Evolutionary conservation across 768 basidiomycete species (phyloP).

Genomic region (Hebeloma cylindrosporum): DNA sequence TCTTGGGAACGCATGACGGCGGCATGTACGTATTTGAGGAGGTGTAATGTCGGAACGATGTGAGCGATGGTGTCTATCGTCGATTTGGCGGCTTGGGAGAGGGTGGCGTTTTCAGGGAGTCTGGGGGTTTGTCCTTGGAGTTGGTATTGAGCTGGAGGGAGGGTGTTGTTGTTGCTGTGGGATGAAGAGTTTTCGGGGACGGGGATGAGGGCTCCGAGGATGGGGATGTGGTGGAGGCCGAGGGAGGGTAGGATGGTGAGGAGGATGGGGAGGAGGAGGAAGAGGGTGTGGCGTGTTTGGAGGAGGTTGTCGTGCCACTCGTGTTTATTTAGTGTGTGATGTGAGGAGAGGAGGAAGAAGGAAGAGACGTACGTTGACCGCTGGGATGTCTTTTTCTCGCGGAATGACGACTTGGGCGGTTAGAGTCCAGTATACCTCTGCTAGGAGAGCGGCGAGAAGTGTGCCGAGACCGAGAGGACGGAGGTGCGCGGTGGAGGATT

Average conservation of each 20-base stretch:
- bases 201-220: conserved; percentile 28
- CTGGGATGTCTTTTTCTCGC: conserved; percentile 30
- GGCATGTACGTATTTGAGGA: conserved; percentile 56
- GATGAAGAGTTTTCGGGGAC: conserved; percentile 18
- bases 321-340: background rate
- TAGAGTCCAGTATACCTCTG: conserved; percentile 54
- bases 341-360: background rate
- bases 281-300: conserved; percentile 52
- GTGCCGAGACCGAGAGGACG: conserved; percentile 42
- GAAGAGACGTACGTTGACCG: conserved; percentile 37
- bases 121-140: conserved; percentile 15
- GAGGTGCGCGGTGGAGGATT: conserved; percentile 34
- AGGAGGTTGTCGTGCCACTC: conserved; percentile 70
- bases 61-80: conserved; percentile 35
- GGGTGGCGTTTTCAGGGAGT: conserved; percentile 23
- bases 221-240: conserved; percentile 33
- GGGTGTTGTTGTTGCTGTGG: too few species aligned
- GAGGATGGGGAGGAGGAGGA: conserved; percentile 56
- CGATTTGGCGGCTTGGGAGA: conserved; percentile 25
- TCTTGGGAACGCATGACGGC: conserved; percentile 49
- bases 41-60: conserved; percentile 47
- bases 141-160: conserved; percentile 20
- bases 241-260: conserved; percentile 43
- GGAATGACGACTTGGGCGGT: conserved; percentile 49
- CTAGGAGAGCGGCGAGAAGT: conserved; percentile 47